phyloP scores from a whole-genome alignment of 495 filamentous ascomycete species.

The Talaromyces ruber region DNA sequence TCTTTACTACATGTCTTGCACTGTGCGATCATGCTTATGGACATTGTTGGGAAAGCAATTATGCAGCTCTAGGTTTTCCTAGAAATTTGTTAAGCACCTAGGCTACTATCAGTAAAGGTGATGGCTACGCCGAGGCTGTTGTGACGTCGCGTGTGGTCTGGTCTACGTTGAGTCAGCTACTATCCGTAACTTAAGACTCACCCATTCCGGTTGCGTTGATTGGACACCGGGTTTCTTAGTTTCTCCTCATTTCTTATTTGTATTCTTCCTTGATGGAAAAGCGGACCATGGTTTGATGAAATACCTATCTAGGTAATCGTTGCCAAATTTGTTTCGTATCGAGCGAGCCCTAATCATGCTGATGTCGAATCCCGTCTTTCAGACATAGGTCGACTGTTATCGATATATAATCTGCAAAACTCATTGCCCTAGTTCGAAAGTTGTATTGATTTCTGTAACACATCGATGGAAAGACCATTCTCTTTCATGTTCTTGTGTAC shows the following conservation, averaged over 20 bases:
- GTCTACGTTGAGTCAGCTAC: background rate
- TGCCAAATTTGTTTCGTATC: background rate
- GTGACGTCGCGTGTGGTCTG: background rate
- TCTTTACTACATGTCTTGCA: background rate
- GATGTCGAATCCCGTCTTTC: background rate
- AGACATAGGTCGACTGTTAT: background rate
- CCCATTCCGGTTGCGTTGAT: no score
- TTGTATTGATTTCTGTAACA: background rate
- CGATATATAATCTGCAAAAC: background rate
- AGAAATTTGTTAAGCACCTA: background rate
- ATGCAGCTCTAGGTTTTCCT: background rate
- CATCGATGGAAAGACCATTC: background rate
- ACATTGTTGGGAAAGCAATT: background rate
- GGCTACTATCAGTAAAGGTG: background rate
- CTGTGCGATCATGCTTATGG: background rate
- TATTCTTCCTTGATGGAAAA: no score
- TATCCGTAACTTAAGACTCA: no score
- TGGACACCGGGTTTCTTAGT: no score
- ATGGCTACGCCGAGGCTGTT: background rate
- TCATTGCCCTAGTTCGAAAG: background rate
- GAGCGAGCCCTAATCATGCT: background rate
- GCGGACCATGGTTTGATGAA: no score
- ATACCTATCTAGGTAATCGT: background rate
- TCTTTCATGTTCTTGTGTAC: background rate
- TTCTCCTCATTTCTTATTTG: no score